phyloP scores from a whole-genome alignment of 139 green algal species.

The Coelastrella sp. region DNA sequence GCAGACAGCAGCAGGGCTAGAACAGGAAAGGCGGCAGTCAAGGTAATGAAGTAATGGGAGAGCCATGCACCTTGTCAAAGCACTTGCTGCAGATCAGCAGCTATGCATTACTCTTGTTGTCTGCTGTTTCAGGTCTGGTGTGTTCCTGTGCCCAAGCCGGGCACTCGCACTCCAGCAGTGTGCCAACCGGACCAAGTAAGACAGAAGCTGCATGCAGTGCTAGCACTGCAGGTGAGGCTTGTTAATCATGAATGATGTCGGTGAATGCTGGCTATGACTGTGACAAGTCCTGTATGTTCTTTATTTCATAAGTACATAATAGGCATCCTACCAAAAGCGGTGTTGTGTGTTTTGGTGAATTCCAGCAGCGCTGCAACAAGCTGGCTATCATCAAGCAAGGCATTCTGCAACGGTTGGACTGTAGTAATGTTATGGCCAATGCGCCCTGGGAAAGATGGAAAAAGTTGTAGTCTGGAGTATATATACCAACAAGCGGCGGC shows the following conservation, averaged over 20 bases:
- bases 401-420: neutral
- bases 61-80: neutral
- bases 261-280: too few relatives aligned
- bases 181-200: constrained; percentile 15
- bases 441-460: too few relatives aligned
- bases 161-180: neutral
- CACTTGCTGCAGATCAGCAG: neutral
- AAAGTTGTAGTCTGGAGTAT: too few relatives aligned
- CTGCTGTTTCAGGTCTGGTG: constrained; percentile 25
- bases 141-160: constrained; percentile 11
- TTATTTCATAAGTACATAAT: too few relatives aligned
- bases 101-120: neutral
- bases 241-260: too few relatives aligned
- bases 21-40: constrained; percentile 7
- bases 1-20: neutral
- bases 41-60: neutral
- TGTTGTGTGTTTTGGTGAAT: neutral
- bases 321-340: too few relatives aligned
- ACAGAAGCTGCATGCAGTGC: neutral
- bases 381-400: neutral
- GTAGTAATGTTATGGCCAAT: neutral
- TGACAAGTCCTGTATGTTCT: too few relatives aligned
- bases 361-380: neutral
- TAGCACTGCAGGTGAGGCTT: constrained; percentile 38
- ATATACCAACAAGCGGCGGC: too few relatives aligned